phyloP scores from a whole-genome alignment of 192 early-diverging fungal genomes.

The Backusella macrospora region DNA sequence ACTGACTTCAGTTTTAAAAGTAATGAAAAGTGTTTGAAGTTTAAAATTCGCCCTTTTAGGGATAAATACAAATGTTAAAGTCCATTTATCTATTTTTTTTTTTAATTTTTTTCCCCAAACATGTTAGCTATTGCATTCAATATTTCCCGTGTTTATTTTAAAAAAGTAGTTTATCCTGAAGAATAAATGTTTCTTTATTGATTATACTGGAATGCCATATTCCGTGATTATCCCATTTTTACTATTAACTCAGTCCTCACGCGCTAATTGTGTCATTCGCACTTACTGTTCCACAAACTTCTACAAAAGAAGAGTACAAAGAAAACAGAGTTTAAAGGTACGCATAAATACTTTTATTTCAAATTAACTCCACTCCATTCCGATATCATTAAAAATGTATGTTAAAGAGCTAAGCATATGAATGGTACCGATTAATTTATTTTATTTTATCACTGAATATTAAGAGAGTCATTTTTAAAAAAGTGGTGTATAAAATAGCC shows the following conservation, averaged over 20 bases:
- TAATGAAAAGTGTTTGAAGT: background rate
- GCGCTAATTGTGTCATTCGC: slow-evolving; percentile 41
- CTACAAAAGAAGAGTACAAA: slow-evolving; percentile 6
- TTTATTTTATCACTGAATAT: background rate
- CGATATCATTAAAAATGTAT: background rate
- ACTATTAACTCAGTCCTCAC: slow-evolving; percentile 64
- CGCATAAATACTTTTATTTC: background rate
- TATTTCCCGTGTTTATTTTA: background rate
- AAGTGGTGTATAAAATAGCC: background rate
- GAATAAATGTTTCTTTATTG: background rate
- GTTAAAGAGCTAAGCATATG: background rate
- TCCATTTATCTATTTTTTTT: background rate
- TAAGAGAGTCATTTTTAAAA: background rate
- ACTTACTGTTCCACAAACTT: background rate
- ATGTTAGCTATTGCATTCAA: background rate
- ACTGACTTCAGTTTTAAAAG: background rate
- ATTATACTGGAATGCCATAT: slow-evolving; percentile 60
- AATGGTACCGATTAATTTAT: background rate
- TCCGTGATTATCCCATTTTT: slow-evolving; percentile 64
- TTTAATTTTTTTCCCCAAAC: background rate
- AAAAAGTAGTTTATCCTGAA: background rate
- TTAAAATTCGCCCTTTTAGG: slow-evolving; percentile 6
- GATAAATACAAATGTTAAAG: background rate
- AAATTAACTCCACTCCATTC: slow-evolving; percentile 2
- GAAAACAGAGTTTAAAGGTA: background rate